phyloP scores from a whole-genome alignment of 352 stramenopile genomes.

The Bremia lactucae region DNA sequence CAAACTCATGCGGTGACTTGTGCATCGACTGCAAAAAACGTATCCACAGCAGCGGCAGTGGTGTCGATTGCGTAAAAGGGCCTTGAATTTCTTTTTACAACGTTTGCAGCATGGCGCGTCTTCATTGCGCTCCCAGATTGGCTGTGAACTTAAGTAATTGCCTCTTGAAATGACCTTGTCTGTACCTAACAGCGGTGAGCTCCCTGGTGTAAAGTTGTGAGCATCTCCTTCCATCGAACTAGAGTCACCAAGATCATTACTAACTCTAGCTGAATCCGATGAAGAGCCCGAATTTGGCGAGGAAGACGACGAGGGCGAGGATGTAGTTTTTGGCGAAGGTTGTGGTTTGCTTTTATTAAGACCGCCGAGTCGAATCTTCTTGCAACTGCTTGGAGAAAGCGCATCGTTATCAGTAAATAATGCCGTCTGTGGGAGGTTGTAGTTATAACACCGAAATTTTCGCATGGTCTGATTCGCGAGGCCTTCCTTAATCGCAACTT shows the following conservation, averaged over 20 bases:
- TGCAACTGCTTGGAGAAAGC: constrained; percentile 26
- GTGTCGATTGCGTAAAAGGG: constrained; percentile 68
- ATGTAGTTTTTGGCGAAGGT: constrained; percentile 26
- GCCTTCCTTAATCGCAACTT: constrained; percentile 58
- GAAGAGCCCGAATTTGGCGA: constrained; percentile 21
- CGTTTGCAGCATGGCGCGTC: constrained; percentile 79
- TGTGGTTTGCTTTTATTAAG: constrained; percentile 13
- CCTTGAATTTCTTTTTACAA: constrained; percentile 86
- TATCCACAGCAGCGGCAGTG: constrained; percentile 81
- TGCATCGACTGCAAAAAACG: constrained; percentile 73
- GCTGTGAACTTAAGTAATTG: constrained; percentile 65
- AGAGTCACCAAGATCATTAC: constrained; percentile 12
- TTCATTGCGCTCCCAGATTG: constrained; percentile 74
- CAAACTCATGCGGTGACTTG: constrained; percentile 76
- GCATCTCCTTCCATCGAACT: constrained; percentile 14
- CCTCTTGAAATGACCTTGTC: constrained; percentile 55
- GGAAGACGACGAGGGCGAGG: constrained; percentile 25
- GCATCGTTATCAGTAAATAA: constrained; percentile 38
- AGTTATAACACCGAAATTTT: constrained; percentile 72
- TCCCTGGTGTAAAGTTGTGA: constrained; percentile 45
- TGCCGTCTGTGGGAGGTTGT: constrained; percentile 57
- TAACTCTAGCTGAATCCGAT: constrained; percentile 15
- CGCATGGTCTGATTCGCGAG: constrained; percentile 43
- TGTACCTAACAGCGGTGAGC: constrained; percentile 47
- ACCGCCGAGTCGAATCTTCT: constrained; percentile 12